phyloP scores from a whole-genome alignment of 1,139 yeast species.

The Diutina ranongensis region DNA sequence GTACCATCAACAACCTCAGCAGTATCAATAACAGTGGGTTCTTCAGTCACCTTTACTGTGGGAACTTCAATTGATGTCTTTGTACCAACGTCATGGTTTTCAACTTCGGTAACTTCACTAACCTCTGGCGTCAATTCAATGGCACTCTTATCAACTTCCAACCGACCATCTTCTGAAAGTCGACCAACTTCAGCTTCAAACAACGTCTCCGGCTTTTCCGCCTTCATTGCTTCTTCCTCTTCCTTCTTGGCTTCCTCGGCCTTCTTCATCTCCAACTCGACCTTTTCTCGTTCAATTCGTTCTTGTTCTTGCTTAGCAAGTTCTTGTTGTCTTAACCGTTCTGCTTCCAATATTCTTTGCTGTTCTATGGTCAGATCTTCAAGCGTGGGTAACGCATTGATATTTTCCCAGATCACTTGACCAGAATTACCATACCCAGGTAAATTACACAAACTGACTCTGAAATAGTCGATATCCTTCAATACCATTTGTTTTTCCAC shows the following conservation, averaged over 20 bases:
- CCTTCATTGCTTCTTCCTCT: neutral
- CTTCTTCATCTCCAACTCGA: neutral
- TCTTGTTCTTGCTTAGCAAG: slow-evolving; percentile 11
- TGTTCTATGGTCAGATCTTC: slow-evolving; percentile 40
- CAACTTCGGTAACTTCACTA: neutral
- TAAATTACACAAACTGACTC: slow-evolving; percentile 45
- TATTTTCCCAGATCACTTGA: slow-evolving; percentile 54
- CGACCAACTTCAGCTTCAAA: neutral
- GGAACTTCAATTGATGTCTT: neutral
- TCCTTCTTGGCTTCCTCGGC: slow-evolving; percentile 6
- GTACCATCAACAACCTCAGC: neutral
- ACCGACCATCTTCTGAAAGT: neutral
- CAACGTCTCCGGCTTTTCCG: neutral
- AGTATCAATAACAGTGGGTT: neutral
- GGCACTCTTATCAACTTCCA: neutral
- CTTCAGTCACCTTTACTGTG: neutral
- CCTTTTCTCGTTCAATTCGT: slow-evolving; percentile 7
- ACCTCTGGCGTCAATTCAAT: neutral
- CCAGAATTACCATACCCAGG: slow-evolving; percentile 61
- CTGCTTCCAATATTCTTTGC: slow-evolving; percentile 22
- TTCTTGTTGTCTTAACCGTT: slow-evolving; percentile 4
- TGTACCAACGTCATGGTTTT: neutral
- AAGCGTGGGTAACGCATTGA: slow-evolving; percentile 41
- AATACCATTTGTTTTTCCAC: slow-evolving; percentile 43
- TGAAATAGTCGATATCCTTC: slow-evolving; percentile 54